Evolutionary conservation across 345 rosid species (phyloP).

Genomic region (Excoecaria agallocha): DNA sequence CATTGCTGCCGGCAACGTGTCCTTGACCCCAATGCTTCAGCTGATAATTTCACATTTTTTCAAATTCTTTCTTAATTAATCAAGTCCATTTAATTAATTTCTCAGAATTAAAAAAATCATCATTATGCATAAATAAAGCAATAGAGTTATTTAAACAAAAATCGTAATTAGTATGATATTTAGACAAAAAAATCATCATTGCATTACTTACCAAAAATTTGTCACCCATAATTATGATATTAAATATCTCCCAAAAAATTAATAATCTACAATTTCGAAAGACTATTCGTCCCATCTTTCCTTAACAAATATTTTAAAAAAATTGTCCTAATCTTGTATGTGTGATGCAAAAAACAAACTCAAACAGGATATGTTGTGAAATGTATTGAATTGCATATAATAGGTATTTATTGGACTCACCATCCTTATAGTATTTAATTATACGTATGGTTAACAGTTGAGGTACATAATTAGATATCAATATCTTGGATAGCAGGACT

Average conservation of each 20-base stretch:
- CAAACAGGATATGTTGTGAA: not conserved
- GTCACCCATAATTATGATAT: not conserved
- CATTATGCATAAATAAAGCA: too few relatives aligned
- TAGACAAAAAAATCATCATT: too few relatives aligned
- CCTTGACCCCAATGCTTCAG: slow-evolving; percentile 39
- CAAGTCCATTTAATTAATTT: too few relatives aligned
- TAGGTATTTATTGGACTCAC: slow-evolving; percentile 13
- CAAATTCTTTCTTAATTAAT: too few relatives aligned
- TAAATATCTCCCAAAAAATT: not conserved
- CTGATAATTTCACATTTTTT: slow-evolving; percentile 14
- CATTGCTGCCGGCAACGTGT: slow-evolving; percentile 38
- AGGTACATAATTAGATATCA: not conserved
- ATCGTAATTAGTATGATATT: too few relatives aligned
- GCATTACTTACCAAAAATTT: not conserved
- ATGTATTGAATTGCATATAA: not conserved
- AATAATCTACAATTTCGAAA: not conserved
- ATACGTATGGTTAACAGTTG: not conserved
- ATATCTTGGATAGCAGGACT: too few relatives aligned
- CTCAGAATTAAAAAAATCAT: too few relatives aligned
- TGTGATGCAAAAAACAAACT: too few relatives aligned
- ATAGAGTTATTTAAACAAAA: too few relatives aligned
- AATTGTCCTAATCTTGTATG: too few relatives aligned
- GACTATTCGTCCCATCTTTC: too few relatives aligned
- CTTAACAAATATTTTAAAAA: too few relatives aligned
- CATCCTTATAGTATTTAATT: not conserved